Conservation (phyloP, 768 basidiomycete species). For the Termitomyces sp. region DNA sequence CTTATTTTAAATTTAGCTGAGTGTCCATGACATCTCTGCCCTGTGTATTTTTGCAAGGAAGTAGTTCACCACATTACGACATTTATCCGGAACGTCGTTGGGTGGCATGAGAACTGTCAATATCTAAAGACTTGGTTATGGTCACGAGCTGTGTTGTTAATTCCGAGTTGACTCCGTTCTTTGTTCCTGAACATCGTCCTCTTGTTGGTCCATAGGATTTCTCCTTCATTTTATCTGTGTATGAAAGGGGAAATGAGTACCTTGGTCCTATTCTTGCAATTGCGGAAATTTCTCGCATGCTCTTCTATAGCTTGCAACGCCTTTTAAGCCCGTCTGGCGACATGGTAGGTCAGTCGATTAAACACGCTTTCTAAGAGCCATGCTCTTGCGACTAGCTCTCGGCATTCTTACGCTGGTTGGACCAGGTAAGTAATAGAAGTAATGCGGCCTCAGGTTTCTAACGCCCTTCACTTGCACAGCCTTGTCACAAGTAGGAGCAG, state of each 20-base stretch:
- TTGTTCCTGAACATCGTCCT: not conserved
- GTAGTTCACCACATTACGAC: not conserved
- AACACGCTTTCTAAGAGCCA: conserved; percentile 16
- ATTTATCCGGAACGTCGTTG: conserved; percentile 12
- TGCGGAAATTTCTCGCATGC: conserved; percentile 23
- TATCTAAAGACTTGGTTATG: not conserved
- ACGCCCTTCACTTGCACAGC: conserved; percentile 19
- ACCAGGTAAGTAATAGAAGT: conserved; percentile 27
- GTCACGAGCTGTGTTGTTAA: conserved; percentile 15
- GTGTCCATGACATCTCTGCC: not conserved
- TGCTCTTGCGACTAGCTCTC: conserved; percentile 29
- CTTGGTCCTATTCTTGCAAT: conserved; percentile 10
- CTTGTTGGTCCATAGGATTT: conserved; percentile 2
- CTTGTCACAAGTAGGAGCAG: conserved; percentile 37
- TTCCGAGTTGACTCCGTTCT: conserved; percentile 24
- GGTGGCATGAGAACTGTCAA: not conserved
- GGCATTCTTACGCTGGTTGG: conserved; percentile 35
- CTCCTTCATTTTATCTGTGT: conserved; percentile 4
- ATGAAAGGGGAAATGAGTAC: conserved; percentile 14
- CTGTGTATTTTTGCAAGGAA: no score
- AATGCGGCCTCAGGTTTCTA: not conserved
- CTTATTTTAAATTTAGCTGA: not conserved
- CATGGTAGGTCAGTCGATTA: not conserved
- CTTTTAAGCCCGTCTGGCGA: conserved; percentile 15
- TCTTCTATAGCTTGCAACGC: conserved; percentile 1